phyloP scores from a whole-genome alignment of 257 asterid genomes.

The Capsicum pubescens region DNA sequence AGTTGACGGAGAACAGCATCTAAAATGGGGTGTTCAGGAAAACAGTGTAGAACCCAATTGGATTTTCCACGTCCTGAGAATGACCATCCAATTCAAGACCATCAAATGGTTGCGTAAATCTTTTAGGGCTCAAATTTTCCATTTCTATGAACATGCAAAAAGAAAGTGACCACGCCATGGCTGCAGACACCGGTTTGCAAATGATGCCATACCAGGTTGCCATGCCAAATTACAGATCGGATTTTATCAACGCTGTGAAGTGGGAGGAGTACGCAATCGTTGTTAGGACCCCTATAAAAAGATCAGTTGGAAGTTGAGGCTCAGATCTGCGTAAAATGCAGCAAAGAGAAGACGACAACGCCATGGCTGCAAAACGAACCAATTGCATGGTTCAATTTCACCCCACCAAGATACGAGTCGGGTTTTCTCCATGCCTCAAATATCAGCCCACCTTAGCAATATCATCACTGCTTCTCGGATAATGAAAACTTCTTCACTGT shows the following conservation, averaged over 20 bases:
- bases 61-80: no score
- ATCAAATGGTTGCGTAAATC: neutral
- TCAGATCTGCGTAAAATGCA: neutral
- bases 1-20: neutral
- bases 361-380: neutral
- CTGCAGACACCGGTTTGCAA: conserved; percentile 2
- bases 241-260: neutral
- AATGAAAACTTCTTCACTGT: neutral
- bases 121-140: neutral
- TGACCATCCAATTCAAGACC: no score
- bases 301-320: neutral
- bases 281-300: neutral
- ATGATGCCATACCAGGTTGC: neutral
- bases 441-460: neutral
- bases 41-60: no score
- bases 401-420: neutral
- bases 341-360: neutral
- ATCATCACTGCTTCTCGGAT: neutral
- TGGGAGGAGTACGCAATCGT: neutral
- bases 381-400: neutral
- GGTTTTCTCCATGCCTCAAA: neutral
- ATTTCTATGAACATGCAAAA: neutral
- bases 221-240: neutral
- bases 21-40: no score
- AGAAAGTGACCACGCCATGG: neutral